phyloP scores from a whole-genome alignment of 1,284 basidiomycete genomes.

The Moesziomyces sp. region DNA sequence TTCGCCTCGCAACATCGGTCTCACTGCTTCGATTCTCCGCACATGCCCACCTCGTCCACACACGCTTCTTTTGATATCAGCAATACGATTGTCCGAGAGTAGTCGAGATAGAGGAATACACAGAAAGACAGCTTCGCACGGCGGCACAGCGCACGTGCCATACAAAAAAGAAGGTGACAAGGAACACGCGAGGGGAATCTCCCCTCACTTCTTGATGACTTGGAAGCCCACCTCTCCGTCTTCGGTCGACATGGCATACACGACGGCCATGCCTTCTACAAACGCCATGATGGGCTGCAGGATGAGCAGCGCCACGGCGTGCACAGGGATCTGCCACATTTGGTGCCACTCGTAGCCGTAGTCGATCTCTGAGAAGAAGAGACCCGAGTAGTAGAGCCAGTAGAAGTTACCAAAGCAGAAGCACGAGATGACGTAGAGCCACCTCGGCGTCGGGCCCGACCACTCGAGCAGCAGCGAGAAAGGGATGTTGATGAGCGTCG shows the following conservation, averaged over 20 bases:
- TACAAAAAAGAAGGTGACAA: neutral
- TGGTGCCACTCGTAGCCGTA: constrained; percentile 60
- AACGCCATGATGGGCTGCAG: constrained; percentile 69
- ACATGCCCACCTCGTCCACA: no score
- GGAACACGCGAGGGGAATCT: neutral
- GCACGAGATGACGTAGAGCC: constrained; percentile 68
- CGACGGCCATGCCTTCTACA: constrained; percentile 68
- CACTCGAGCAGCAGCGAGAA: constrained; percentile 58
- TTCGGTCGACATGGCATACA: constrained; percentile 68
- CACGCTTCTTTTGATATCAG: no score
- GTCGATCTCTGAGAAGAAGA: constrained; percentile 66
- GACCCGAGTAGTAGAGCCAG: constrained; percentile 64
- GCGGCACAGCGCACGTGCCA: neutral
- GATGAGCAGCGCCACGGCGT: constrained; percentile 64
- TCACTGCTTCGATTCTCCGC: no score
- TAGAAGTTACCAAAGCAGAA: constrained; percentile 69
- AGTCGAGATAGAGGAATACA: neutral
- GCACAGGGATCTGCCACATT: constrained; percentile 66
- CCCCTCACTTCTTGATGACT: constrained; percentile 42
- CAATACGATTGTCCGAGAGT: neutral
- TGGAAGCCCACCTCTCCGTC: constrained; percentile 51
- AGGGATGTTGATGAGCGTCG: constrained; percentile 69
- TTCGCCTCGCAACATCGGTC: no score
- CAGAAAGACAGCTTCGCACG: neutral
- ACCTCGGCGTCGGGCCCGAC: constrained; percentile 63